These are phyloP conservation scores for Aspergillus udagawae DNA, from an alignment of 2,329 filamentous ascomycete species.

Conservation along the genomic window DNA sequence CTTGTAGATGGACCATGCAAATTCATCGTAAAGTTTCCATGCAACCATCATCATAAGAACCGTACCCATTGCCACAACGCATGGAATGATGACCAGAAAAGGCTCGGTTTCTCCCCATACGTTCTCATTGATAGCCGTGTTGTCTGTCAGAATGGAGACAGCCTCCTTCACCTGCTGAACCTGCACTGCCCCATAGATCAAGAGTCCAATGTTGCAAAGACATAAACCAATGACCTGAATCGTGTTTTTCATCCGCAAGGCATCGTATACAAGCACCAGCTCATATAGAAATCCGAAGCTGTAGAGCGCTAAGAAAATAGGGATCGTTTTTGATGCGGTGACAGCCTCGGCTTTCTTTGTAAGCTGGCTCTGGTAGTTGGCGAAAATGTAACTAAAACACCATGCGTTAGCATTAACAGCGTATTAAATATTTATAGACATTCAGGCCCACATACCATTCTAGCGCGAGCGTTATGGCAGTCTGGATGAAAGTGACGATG, in stretches of 20 bases:
- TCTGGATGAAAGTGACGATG: conserved; percentile 68
- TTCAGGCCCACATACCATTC: conserved; percentile 65
- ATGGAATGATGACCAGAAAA: conserved; percentile 79
- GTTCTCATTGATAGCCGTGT: conserved; percentile 44
- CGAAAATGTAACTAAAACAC: conserved; percentile 76
- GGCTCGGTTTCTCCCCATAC: conserved; percentile 70
- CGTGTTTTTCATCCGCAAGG: conserved; percentile 89
- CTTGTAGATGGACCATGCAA: conserved; percentile 99
- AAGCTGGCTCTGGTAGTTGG: conserved; percentile 66
- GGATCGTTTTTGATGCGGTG: conserved; percentile 63
- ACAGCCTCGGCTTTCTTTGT: conserved; percentile 38
- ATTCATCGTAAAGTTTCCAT: conserved; percentile 97
- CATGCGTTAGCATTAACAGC: background rate
- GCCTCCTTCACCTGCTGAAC: conserved; percentile 83
- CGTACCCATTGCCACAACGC: conserved; percentile 73
- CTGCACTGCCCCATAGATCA: conserved; percentile 91
- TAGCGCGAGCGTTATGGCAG: conserved; percentile 72
- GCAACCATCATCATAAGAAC: conserved; percentile 70
- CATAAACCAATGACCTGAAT: conserved; percentile 97
- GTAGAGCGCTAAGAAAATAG: conserved; percentile 92
- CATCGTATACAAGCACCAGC: conserved; percentile 85
- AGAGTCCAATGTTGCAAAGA: conserved; percentile 82
- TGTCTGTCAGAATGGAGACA: conserved; percentile 50
- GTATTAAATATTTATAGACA: background rate
- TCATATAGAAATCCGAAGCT: conserved; percentile 97